Evolutionary conservation across 345 rosid species (phyloP).

Genomic region (Eucalyptus dawsonii): DNA sequence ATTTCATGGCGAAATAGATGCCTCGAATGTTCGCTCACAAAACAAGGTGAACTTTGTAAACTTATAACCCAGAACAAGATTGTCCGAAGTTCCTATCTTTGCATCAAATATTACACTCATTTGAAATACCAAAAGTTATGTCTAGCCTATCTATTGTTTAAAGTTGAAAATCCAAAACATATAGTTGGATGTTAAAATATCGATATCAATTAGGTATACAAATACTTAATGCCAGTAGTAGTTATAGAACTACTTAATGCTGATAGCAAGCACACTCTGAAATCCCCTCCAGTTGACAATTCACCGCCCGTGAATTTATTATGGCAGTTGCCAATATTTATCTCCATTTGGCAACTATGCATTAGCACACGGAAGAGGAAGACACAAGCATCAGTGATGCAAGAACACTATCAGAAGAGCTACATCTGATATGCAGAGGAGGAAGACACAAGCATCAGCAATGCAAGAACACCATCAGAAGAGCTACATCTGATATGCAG

Average conservation of each 20-base stretch:
- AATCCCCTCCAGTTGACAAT: neutral
- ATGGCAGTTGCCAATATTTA: neutral
- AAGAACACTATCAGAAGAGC: too few relatives aligned
- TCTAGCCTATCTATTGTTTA: neutral
- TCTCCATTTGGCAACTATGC: neutral
- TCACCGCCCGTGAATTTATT: neutral
- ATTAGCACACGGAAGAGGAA: neutral
- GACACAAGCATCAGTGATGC: too few relatives aligned
- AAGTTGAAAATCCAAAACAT: neutral
- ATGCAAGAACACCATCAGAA: neutral
- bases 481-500: neutral
- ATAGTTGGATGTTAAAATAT: neutral
- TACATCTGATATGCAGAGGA: too few relatives aligned
- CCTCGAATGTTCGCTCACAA: neutral
- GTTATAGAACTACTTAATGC: too few relatives aligned
- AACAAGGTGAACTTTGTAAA: neutral
- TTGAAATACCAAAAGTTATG: neutral
- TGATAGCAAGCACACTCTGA: neutral
- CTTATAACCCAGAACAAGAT: neutral
- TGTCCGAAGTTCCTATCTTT: neutral
- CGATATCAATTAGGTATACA: neutral
- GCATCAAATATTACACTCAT: too few relatives aligned
- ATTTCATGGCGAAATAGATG: neutral
- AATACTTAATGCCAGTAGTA: too few relatives aligned
- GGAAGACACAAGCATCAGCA: neutral